Evolutionary conservation across 768 basidiomycete species (phyloP), one percentile per base, ranked within the genome.

Genomic region (Macrocybe gigantea): DNA sequence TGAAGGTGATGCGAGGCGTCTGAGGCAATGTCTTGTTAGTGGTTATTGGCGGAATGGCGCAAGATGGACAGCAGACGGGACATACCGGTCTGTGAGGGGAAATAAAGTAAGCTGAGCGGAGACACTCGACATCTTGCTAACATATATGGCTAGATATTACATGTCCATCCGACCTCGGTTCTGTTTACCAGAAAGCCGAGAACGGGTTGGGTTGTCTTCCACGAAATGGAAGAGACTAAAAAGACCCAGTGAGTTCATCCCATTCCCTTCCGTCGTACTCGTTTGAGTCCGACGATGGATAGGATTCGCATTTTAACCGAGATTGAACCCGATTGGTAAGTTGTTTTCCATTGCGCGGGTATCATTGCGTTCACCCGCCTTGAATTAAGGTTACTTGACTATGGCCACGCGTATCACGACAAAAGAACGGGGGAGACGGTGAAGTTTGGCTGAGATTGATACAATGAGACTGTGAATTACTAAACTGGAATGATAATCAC

Each of bases 31-130:
- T 61, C 77, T 99, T 4, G 88, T 93, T 5, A 85, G 83, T 52
- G 94, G 93, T 1, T 96, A 96, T 61, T 94, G 93, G 82, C 79
- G 89, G 47, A 96, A 98, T 56, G 90, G 88, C 5, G 96, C 95
- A 1, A 77, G 85, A 44, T 93, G 92, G 85, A 73, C 82, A 53
- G 85, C 87, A 8, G 96, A 98, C 61, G 95, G 95, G 5, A 96
- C 93, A 29, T 98, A 94, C 64, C 77, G 86, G 12, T 89, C 87
- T 38, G 85, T 97, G 7, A 72, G 88, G 60, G 95, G 92, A 48
- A 83, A 89, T 55, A 82, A 82, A 57, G 95, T 88, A 52, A 57
- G 81, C 65, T 12, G 33, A 33, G 33, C 7, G 7, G 15, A 35
- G 37, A 10, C 43, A 6, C 33, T 10, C 33, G 29, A 29, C 6